Evolutionary conservation across 2,329 filamentous ascomycete species (phyloP).

Genomic region (Pseudocercospora crystallina): DNA sequence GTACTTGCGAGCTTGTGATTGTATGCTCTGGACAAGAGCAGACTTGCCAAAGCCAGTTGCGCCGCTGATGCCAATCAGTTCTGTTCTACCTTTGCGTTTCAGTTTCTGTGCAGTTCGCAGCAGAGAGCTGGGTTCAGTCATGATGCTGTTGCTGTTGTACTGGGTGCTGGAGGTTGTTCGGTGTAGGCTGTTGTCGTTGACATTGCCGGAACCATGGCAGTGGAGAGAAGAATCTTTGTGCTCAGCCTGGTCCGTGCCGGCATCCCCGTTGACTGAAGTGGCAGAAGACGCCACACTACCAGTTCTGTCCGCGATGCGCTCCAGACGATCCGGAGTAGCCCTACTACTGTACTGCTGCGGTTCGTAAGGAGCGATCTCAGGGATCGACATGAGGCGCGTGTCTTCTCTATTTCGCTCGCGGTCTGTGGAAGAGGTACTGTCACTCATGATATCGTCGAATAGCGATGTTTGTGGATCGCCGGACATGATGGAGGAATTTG

Average conservation of each 20-base stretch:
- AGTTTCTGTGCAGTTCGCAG: slow-evolving; percentile 49
- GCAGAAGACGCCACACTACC: slow-evolving; percentile 20
- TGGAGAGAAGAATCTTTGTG: slow-evolving; percentile 17
- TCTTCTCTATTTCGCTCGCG: slow-evolving; percentile 48
- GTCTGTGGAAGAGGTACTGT: slow-evolving; percentile 51
- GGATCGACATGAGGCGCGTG: slow-evolving; percentile 38
- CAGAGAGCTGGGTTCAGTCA: slow-evolving; percentile 26
- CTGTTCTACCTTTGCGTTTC: slow-evolving; percentile 56
- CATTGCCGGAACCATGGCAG: slow-evolving; percentile 22
- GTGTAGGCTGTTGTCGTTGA: slow-evolving; percentile 23
- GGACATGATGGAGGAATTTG: slow-evolving; percentile 39
- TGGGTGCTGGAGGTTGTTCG: slow-evolving; percentile 22
- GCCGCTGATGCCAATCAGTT: slow-evolving; percentile 59
- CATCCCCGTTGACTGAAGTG: slow-evolving; percentile 18
- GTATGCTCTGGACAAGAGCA: slow-evolving; percentile 58
- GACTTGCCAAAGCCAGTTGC: slow-evolving; percentile 61
- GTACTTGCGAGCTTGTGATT: slow-evolving; percentile 55
- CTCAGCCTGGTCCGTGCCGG: slow-evolving; percentile 3
- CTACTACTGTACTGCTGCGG: slow-evolving; percentile 10
- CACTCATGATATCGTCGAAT: slow-evolving; percentile 47
- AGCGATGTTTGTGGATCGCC: slow-evolving; percentile 30
- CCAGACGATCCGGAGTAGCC: slow-evolving; percentile 13
- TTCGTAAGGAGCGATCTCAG: slow-evolving; percentile 29
- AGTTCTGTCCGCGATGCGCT: slow-evolving; percentile 9
- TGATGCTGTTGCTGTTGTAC: slow-evolving; percentile 15